A percentile compares a stretch with the other conserved stretches of the same genome.
Evolutionary conservation across 352 stramenopile genomes (phyloP).

Genomic region (Pythium diclinum): DNA sequence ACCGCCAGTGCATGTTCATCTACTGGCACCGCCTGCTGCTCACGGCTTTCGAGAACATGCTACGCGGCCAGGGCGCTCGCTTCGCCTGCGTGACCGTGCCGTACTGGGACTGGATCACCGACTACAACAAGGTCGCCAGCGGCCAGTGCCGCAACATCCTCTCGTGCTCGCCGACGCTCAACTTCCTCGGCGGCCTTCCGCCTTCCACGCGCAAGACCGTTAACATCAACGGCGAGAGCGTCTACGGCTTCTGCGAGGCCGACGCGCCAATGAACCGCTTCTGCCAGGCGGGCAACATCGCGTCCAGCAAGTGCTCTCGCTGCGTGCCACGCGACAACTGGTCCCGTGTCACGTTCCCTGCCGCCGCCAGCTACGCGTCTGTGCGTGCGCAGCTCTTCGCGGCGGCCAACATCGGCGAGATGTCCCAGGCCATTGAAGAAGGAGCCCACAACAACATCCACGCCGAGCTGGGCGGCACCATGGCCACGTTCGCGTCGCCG

Average conservation of each 20-base stretch:
- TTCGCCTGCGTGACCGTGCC: slow-evolving; percentile 76
- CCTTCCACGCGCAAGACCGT: neutral
- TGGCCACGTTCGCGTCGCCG: slow-evolving; percentile 48
- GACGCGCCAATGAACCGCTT: slow-evolving; percentile 49
- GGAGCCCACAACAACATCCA: slow-evolving; percentile 66
- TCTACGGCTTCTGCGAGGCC: slow-evolving; percentile 37
- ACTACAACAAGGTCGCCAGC: slow-evolving; percentile 23
- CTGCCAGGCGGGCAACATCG: slow-evolving; percentile 35
- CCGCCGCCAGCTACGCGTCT: slow-evolving; percentile 38
- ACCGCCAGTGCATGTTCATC: slow-evolving; percentile 72
- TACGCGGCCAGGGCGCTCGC: slow-evolving; percentile 44
- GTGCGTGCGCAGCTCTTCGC: slow-evolving; percentile 50
- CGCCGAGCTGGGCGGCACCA: slow-evolving; percentile 38
- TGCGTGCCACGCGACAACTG: slow-evolving; percentile 58
- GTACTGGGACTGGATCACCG: slow-evolving; percentile 76
- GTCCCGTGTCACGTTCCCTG: slow-evolving; percentile 29
- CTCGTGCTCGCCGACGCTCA: slow-evolving; percentile 42
- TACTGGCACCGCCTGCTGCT: slow-evolving; percentile 79
- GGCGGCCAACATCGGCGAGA: slow-evolving; percentile 47
- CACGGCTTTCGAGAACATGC: slow-evolving; percentile 78
- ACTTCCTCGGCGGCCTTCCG: slow-evolving; percentile 35
- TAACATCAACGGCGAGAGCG: slow-evolving; percentile 43
- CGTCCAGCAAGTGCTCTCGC: slow-evolving; percentile 27
- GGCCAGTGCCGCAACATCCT: slow-evolving; percentile 39
- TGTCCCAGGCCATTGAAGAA: slow-evolving; percentile 43